phyloP scores from a whole-genome alignment of 345 rosid species.

The Nephelium lappaceum region DNA sequence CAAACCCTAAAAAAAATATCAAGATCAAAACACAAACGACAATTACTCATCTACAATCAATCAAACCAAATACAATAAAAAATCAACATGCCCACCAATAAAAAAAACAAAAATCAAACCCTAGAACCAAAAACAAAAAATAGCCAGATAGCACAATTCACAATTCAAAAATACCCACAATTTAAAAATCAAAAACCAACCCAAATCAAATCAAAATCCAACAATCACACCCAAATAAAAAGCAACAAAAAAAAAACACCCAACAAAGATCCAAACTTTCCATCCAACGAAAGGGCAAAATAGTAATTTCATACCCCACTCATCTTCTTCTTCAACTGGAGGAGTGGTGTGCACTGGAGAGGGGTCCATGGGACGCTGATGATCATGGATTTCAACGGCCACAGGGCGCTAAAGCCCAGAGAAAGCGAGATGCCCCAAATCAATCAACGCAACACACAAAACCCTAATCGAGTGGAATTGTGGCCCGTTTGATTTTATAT shows the following conservation, averaged over 20 bases:
- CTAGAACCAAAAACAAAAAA: neutral
- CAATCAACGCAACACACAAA: slow-evolving; percentile 11
- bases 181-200: neutral
- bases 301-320: slow-evolving; percentile 60
- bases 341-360: slow-evolving; percentile 47
- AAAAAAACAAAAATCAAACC: neutral
- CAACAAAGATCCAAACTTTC: neutral
- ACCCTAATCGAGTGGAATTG: neutral
- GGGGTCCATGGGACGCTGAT: slow-evolving; percentile 68
- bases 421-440: slow-evolving; percentile 2
- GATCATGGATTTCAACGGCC: slow-evolving; percentile 70
- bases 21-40: neutral
- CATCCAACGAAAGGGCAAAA: neutral
- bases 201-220: neutral
- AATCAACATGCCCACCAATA: neutral
- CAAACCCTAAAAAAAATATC: neutral
- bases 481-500: slow-evolving; percentile 1
- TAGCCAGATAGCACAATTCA: neutral
- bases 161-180: neutral
- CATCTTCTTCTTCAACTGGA: slow-evolving; percentile 67
- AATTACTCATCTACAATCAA: neutral
- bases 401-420: slow-evolving; percentile 60
- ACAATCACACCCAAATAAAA: neutral
- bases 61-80: neutral
- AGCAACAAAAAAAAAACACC: neutral